Evolutionary conservation across 257 asterid genomes (phyloP), one percentile per base, ranked within the genome.

Genomic region (Sherardia arvensis): DNA sequence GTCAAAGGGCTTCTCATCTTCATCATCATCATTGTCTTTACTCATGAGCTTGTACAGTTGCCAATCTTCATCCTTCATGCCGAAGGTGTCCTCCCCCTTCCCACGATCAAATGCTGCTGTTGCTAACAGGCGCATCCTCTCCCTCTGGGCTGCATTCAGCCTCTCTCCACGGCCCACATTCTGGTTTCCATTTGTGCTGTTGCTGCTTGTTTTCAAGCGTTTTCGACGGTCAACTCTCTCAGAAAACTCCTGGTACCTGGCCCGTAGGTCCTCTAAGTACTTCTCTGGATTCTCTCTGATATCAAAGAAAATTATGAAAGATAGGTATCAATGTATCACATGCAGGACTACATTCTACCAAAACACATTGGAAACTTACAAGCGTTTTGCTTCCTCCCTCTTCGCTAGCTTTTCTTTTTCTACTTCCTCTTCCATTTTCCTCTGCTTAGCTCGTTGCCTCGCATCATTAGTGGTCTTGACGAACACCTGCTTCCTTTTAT

Each of bases 71-170:
- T 93, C 99, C 74, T 60, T 90, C 28, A 82, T 73, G 38, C 99
- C 99, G 60, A 93, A 92, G 66, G 99, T 89, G 68, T 93, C 99
- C 84, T 93, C 99, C 61, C 97, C 99, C 74, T 93, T 93, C 53
- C 99, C 99, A 21, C 97, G 82, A 78, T 93, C 99, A 76, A 87
- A 93, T 78, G 99, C 99, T 25, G 99, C 99, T 18, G 99, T 80
- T 21, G 99, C 84, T 79, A 93, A 77, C 66, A 93, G 90, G 61
- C 97, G 96, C 99, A 93, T 93, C 77, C 99, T 89, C 76, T 92
- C 99, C 71, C 94, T 85, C 73, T 92, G 99, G 48, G 85, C 79
- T 27, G 95, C 83, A 80, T 76, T 92, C 73, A 90, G 77, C 74
- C 99, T 87, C 78, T 93, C 99, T 26, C 96, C 99, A 21, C 99